These are phyloP conservation scores for Schizonepeta tenuifolia DNA, from an alignment of 257 asterid species.

Conservation along the genomic window DNA sequence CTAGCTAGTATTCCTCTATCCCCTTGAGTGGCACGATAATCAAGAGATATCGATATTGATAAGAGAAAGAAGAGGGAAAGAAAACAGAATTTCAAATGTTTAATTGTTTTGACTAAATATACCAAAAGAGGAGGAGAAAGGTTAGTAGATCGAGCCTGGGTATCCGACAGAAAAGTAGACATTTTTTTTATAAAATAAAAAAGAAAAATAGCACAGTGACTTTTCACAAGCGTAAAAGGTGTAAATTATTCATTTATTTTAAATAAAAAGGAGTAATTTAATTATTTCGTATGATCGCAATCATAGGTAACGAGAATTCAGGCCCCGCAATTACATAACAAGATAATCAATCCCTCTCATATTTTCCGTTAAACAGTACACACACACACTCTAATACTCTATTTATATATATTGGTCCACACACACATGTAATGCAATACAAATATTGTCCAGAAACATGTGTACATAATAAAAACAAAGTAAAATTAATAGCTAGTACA, in stretches of 20 bases:
- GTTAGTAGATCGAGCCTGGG: no score
- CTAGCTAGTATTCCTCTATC: no score
- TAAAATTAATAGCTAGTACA: background rate
- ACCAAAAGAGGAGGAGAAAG: no score
- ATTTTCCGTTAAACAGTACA: slow-evolving; percentile 3
- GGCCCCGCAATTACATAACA: background rate
- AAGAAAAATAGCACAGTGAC: slow-evolving; percentile 15
- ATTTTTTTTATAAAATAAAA: no score
- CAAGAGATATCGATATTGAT: no score
- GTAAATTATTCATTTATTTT: no score
- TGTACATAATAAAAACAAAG: background rate
- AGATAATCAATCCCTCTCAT: background rate
- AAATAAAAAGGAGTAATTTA: no score
- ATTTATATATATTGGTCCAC: slow-evolving; percentile 15
- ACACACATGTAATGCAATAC: slow-evolving; percentile 4
- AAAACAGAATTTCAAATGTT: no score
- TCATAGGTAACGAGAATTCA: slow-evolving; percentile 29
- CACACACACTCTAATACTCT: background rate
- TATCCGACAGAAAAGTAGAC: no score
- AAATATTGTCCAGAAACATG: slow-evolving; percentile 16
- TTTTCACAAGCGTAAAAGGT: slow-evolving; percentile 43
- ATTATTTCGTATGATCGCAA: slow-evolving; percentile 38
- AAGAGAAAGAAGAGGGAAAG: no score
- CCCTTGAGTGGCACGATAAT: no score
- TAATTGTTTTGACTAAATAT: no score